Base-by-base conservation (phyloP, 345 rosid genomes). In the Limnanthes douglasii region DNA sequence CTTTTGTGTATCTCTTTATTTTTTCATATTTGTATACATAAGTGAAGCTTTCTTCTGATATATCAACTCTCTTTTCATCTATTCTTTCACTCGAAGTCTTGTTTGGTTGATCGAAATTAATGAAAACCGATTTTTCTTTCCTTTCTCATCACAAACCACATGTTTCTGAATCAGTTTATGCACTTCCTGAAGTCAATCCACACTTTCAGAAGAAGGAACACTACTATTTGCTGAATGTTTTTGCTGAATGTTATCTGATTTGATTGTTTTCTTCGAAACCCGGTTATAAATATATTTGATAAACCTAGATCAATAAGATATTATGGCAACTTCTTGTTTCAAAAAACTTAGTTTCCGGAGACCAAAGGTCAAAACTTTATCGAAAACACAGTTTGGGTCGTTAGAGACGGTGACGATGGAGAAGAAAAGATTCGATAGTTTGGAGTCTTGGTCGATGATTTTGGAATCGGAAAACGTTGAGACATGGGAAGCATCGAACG, bases 381-480 rank as follows among this genome's bases (percentile, higher is more conserved):
- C 43, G 37, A 13, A 45, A 48, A 18, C 41, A 42, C 10, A 46
- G 48, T 11, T 61, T 19, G 64, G 43, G 40, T 42, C 34, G 37
- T 69, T 73, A 4, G 95, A 83, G 33, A 57, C 48, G 63, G 82
- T 68, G 57, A 83, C 58, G 60, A 62, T 84, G 92, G 95, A 84
- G 53, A 80, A 70, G 71, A 84, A 50, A 53, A 72, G 95, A 60
- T 90, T 90, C 31, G 95, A 90, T 40, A 84, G 98, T 64, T 37
- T 84, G 75, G 98, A 84, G 22, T 83, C 97, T 23, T 88, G 97
- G 97, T 88, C 95, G 2, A 90, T 80, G 98, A 79, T 90, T 18
- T 38, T 90, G 27, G 98, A 90, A 21, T 90, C 98, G 0, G 98
- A 90, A 50, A 90, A 80, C 60, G 77, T 90, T 26, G 98, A 84